Base-by-base conservation (phyloP, 1,284 basidiomycete species). In the Gymnopus androsaceus region DNA sequence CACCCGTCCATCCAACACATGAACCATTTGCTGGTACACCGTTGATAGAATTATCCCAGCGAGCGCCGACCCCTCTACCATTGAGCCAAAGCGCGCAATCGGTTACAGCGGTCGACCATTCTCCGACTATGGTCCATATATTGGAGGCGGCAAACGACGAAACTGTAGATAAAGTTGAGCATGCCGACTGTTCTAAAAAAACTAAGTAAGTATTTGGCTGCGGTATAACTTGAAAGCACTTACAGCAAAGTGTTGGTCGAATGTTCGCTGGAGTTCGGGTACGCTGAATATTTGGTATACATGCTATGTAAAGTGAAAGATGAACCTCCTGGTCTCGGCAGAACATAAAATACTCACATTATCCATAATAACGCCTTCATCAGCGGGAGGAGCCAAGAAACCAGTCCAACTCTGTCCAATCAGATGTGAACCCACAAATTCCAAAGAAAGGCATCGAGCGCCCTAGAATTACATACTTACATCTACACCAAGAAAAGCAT, bases 21-120 rank as follows among this genome's bases (percentile, higher is more conserved):
- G 75, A 80, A 9, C 84, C 86, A 53, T 85, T 78, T 2, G 68
- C 72, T 34, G 73, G 67, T 19, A 75, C 71, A 40, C 69, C 71
- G 31, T 44, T 71, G 61, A 68, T 80, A 1, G 80, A 81, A 1
- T 79, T 81, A 54, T 88, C 86, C 85, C 86, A 89, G 14, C 87
- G 77, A 2, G 84, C 73, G n/a, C 91, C 92, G n/a, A 84, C 72
- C 28, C 80, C 81, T 42, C 85, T 77, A 2, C 87, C 87, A 66
- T 91, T 91, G 7, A 92, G 75, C 80, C 85, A 92, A 63, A 75
- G 72, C 0, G 92, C 88, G 64, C 92, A 94, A 70, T 94, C 92
- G 0, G 91, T 94, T 14, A 82, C 72, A 0, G 91, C 89, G 50
- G 80, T 84, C 4, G 87, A 87, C 90, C 90, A 92, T 76, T 92